phyloP scores from a whole-genome alignment of 345 rosid genomes.

The Combretum micranthum region DNA sequence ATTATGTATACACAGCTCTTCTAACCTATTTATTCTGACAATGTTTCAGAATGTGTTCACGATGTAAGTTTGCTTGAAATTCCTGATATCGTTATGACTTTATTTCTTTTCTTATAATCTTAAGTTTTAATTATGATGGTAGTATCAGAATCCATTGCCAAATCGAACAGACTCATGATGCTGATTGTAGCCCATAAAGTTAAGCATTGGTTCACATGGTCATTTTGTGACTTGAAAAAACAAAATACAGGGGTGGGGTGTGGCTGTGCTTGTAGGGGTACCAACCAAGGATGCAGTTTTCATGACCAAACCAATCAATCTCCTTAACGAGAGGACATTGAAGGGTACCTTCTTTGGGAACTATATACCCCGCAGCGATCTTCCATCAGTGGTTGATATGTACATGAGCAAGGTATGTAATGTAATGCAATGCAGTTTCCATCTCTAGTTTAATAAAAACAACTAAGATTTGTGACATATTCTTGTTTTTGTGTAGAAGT shows the following conservation, averaged over 20 bases:
- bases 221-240: too few relatives aligned
- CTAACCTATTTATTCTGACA: too few relatives aligned
- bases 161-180: too few relatives aligned
- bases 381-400: slow-evolving; percentile 32
- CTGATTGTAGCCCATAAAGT: too few relatives aligned
- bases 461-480: too few relatives aligned
- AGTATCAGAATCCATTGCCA: too few relatives aligned
- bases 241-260: slow-evolving; percentile 35
- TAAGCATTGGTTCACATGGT: too few relatives aligned
- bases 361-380: slow-evolving; percentile 34
- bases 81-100: not conserved
- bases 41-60: slow-evolving; percentile 38
- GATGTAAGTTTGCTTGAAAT: slow-evolving; percentile 17
- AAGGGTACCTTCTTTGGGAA: slow-evolving; percentile 39
- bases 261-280: slow-evolving; percentile 41
- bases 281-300: slow-evolving; percentile 35
- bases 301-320: slow-evolving; percentile 29
- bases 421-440: too few relatives aligned
- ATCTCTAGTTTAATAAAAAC: too few relatives aligned
- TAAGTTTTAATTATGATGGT: not conserved
- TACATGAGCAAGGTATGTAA: slow-evolving; percentile 29
- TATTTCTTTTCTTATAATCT: too few relatives aligned
- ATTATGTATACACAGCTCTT: not conserved
- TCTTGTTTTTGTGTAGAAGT: slow-evolving; percentile 21
- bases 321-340: slow-evolving; percentile 34